phyloP scores from a whole-genome alignment of 1,284 basidiomycete genomes.

The Microbotryomycetes sp. region DNA sequence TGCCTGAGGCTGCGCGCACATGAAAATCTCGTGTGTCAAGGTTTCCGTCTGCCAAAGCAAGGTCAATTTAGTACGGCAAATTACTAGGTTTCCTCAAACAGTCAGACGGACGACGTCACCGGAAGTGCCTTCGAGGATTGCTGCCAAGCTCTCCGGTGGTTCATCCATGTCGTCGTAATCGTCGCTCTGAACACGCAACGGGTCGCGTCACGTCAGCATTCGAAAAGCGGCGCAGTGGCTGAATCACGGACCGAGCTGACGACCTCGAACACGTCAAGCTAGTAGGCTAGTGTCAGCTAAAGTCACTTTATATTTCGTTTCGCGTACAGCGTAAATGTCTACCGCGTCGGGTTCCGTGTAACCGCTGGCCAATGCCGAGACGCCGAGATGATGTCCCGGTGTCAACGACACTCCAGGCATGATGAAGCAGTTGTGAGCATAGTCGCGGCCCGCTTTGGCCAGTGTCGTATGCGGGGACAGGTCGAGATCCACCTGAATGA shows the following conservation, averaged over 20 bases:
- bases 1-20: neutral
- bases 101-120: constrained; percentile 15
- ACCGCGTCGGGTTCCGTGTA: constrained; percentile 37
- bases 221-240: neutral
- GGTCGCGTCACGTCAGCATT: neutral
- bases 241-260: neutral
- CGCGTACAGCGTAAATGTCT: constrained; percentile 34
- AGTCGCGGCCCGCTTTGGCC: constrained; percentile 33
- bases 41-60: constrained; percentile 7
- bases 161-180: constrained; percentile 4
- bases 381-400: constrained; percentile 30
- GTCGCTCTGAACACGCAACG: constrained; percentile 3
- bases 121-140: constrained; percentile 26
- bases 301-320: neutral
- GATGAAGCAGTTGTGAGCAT: constrained; percentile 37
- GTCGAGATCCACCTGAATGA: constrained; percentile 35
- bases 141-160: neutral
- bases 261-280: constrained; percentile 31
- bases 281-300: neutral
- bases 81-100: too few species aligned
- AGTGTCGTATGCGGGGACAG: constrained; percentile 37
- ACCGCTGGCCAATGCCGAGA: constrained; percentile 35
- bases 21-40: constrained; percentile 29
- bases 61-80: neutral
- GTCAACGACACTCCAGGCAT: constrained; percentile 32